These are phyloP conservation scores for Adansonia digitata DNA, from an alignment of 345 rosid species.

Conservation along the genomic window DNA sequence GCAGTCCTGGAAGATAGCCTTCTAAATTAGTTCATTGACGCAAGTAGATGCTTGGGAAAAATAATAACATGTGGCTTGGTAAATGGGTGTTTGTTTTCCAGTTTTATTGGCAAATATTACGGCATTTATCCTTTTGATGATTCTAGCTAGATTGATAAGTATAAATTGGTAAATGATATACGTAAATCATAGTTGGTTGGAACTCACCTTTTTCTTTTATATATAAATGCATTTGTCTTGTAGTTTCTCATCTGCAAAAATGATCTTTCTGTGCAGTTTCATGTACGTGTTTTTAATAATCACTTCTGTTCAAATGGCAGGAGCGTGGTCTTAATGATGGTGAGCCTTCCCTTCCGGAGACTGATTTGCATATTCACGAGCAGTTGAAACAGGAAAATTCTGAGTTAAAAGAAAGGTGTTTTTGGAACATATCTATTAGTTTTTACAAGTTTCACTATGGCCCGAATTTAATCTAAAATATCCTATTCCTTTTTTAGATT, in stretches of 20 bases:
- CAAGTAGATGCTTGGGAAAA: not conserved
- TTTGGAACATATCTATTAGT: not conserved
- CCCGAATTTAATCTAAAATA: not conserved
- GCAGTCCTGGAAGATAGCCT: not conserved
- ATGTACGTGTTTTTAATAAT: not conserved
- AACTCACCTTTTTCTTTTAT: too few relatives aligned
- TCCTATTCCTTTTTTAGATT: constrained; percentile 25
- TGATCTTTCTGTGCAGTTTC: not conserved
- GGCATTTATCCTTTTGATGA: not conserved
- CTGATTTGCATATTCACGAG: constrained; percentile 24
- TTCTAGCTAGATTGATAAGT: not conserved
- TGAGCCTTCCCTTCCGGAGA: constrained; percentile 12
- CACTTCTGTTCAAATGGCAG: constrained; percentile 24
- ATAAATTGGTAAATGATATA: not conserved
- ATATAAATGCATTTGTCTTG: not conserved
- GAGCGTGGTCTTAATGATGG: constrained; percentile 11
- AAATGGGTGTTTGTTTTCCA: not conserved
- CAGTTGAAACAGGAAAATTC: constrained; percentile 54
- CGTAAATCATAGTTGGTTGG: too few relatives aligned
- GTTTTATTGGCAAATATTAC: not conserved
- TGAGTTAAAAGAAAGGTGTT: constrained; percentile 52
- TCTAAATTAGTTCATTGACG: not conserved
- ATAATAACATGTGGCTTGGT: not conserved
- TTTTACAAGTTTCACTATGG: not conserved
- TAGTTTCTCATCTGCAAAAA: not conserved